Evolutionary conservation across 306 rosid species (phyloP), one percentile per base, ranked within the genome.

Genomic region (Quercus aquifolioides): DNA sequence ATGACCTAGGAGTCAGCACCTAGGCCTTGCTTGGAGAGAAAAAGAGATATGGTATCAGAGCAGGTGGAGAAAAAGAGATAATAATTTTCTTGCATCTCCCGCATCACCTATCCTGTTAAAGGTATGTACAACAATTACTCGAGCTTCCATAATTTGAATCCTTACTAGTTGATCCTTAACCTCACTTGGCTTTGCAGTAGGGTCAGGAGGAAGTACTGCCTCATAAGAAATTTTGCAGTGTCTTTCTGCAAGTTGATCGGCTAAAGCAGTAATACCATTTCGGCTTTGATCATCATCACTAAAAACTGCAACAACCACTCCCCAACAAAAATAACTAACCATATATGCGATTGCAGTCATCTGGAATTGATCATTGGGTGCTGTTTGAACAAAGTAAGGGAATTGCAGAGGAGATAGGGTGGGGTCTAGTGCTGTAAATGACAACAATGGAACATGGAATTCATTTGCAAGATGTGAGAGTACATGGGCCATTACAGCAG

Each of bases 371-470:
- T 88, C 91, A 60, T 84, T 88, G 4, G 91, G 91, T 33, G 89
- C 91, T 19, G 91, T 86, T 81, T 88, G 91, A 60, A 88, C 78
- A 65, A 88, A 86, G 76, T 73, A 88, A 21, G 91, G 91, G 83
- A 79, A 81, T 80, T 88, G 91, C 49, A 84, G 77, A 62, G 83
- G 72, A 30, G 84, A 17, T 71, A 86, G 64, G 59, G 85, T 71
- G 13, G 91, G 89, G 69, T 88, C 91, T 23, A 88, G 73, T 0
- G 91, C 91, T 2, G 91, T 86, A 78, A 78, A 82, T 7, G 91
- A 88, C 60, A 86, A 56, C 7, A 81, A 49, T n/a, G 91, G 91
- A 56, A 86, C 81, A 23, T 71, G 91, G 41, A 88, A 85, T 78
- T 88, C 89, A 62, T 86, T 88, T 31, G 89, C 84, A 70, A 86